Conservation (phyloP, 2,329 filamentous ascomycete species). For the Myriosclerotinia curreyana region DNA sequence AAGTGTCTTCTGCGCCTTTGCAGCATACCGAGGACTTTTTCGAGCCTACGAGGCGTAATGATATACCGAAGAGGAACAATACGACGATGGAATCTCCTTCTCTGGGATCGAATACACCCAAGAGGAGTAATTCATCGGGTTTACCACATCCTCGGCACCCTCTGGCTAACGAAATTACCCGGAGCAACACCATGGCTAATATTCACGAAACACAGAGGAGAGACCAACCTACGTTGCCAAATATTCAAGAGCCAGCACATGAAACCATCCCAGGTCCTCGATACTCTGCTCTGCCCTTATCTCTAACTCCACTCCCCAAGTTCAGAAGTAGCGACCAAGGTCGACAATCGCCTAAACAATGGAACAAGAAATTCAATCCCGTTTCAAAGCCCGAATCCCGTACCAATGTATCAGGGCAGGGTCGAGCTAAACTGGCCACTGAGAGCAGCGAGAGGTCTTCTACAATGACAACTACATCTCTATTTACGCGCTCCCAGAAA, state of each 20-base stretch:
- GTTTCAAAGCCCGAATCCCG: neutral
- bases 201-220: neutral
- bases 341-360: neutral
- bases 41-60: neutral
- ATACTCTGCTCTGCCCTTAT: neutral
- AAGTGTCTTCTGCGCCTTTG: neutral
- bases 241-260: neutral
- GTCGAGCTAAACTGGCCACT: neutral
- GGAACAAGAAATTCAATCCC: neutral
- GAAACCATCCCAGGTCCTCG: neutral
- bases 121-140: neutral
- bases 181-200: neutral
- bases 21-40: neutral
- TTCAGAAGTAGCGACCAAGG: neutral
- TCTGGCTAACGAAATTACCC: neutral
- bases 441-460: neutral
- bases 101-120: neutral
- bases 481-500: neutral
- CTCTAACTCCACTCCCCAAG: neutral
- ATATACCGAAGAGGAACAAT: neutral
- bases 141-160: neutral
- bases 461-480: constrained; percentile 1
- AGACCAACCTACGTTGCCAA: neutral
- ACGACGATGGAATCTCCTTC: neutral
- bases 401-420: no score